Percentiles rank a stretch among this genome's conserved stretches.
Evolutionary conservation across 2,329 filamentous ascomycete genomes (phyloP).

Genomic region (Xylariaceae sp.): DNA sequence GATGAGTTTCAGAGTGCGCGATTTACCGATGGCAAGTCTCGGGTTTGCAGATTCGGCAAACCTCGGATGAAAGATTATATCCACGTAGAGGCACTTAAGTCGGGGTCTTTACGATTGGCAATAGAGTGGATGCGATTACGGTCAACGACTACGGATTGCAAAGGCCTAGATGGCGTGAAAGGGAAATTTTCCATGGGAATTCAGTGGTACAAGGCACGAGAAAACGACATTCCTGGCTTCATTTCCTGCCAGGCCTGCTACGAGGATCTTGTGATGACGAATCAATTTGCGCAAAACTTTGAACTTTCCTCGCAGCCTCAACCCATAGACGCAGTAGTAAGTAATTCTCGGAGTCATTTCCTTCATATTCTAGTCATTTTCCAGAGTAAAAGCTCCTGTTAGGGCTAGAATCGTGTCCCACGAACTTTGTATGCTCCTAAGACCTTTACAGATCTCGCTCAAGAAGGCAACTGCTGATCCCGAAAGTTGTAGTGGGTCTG

Average conservation of each 20-base stretch:
- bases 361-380: too few species aligned
- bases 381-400: too few species aligned
- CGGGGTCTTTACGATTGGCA: constrained; percentile 35
- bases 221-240: constrained; percentile 29
- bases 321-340: constrained; percentile 16
- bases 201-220: constrained; percentile 30
- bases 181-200: constrained; percentile 12
- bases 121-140: constrained; percentile 41
- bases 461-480: too few species aligned
- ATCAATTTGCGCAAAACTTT: constrained; percentile 23
- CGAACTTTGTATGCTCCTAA: too few species aligned
- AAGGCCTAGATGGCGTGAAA: constrained; percentile 28
- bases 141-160: constrained; percentile 30
- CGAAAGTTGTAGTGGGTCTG: too few species aligned
- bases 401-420: too few species aligned
- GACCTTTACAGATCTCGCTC: too few species aligned
- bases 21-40: constrained; percentile 32
- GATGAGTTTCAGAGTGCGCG: constrained; percentile 38
- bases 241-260: constrained; percentile 35
- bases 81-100: constrained; percentile 42
- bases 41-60: constrained; percentile 42
- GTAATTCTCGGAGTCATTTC: too few species aligned
- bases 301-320: constrained; percentile 15
- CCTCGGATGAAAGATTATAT: constrained; percentile 45
- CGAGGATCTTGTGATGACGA: constrained; percentile 30